Evolutionary conservation across 129 eudicot genomes (phyloP).

Genomic region (Erigeron canadensis): DNA sequence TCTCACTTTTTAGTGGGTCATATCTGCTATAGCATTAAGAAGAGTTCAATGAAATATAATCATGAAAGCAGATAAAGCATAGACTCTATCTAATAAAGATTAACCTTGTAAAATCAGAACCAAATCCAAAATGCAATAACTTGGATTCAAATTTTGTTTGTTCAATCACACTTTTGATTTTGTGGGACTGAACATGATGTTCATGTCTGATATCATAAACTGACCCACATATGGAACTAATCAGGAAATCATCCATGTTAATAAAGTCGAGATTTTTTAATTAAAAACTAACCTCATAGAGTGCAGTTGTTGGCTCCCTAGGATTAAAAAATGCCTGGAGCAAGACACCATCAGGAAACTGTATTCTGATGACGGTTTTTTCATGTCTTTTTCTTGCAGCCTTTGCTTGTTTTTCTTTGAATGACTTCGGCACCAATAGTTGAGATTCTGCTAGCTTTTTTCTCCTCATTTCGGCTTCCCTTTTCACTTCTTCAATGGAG

Average conservation of each 20-base stretch:
- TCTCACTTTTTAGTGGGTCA: background rate
- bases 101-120: background rate
- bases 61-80: background rate
- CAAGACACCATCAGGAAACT: constrained; percentile 93
- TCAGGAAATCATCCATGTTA: too few relatives aligned
- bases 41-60: background rate
- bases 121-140: background rate
- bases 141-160: background rate
- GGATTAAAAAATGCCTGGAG: constrained; percentile 90
- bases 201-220: background rate
- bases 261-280: background rate
- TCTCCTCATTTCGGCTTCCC: constrained; percentile 76
- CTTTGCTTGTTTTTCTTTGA: constrained; percentile 84
- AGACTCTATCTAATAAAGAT: background rate
- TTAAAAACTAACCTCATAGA: constrained; percentile 64
- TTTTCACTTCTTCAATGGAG: constrained; percentile 64
- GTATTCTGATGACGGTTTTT: constrained; percentile 70
- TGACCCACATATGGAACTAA: background rate
- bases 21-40: background rate
- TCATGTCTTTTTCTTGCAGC: constrained; percentile 70
- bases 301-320: constrained; percentile 68
- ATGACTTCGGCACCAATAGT: constrained; percentile 80
- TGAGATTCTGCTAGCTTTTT: constrained; percentile 84
- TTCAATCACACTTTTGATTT: background rate
- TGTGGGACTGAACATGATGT: background rate